Evolutionary conservation across 1,284 basidiomycete species (phyloP), one percentile per base, ranked within the genome.

Genomic region (Cutaneotrichosporon mucoides): DNA sequence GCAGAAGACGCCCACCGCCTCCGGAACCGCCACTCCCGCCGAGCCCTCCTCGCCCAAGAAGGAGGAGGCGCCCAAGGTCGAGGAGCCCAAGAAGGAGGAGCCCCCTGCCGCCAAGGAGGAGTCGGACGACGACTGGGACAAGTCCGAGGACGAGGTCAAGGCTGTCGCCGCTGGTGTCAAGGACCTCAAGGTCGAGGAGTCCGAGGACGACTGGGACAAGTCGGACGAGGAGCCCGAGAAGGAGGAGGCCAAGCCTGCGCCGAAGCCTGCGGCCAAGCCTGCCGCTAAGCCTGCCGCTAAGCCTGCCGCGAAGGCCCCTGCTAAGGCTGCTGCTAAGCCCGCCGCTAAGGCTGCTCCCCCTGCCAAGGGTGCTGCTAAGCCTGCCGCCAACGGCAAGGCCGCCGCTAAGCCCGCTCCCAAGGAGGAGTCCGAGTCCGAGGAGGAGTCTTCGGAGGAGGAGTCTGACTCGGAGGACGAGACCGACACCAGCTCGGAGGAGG

Each of bases 151-250:
- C 57, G 62, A 64, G 57, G 73, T 75, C 40, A 69, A 70, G 52
- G 64, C 66, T 7, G 63, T 69, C 7, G 62, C 64, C 1, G 62
- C 69, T 7, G 69, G 65, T 4, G 68, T 76, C n/a, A 72, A 69
- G 53, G 70, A 71, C 60, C 49, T 73, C 36, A 72, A 72, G 64
- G 73, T 73, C 12, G 71, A 72, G 15, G 73, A 76, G 58, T 55
- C 56, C 6, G 68, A 65, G 12, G 76, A 91, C 65, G 88, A 91
- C 65, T 96, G 92, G 93, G 93, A 96, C 62, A 88, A 85, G 34
- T 86, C 86, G 42, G 59, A 58, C 16, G 68, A 69, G 33, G 66
- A 70, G 24, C 24, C 24, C 24, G 24, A 24, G 24, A 24, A 24
- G 53, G 85, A 82, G 46, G 35, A 44, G 43, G 10, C 43, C 33